Evolutionary conservation across 371 early-diverging fungal species (phyloP), one percentile per base, ranked within the genome.

Genomic region (Haplosporangium sp.): DNA sequence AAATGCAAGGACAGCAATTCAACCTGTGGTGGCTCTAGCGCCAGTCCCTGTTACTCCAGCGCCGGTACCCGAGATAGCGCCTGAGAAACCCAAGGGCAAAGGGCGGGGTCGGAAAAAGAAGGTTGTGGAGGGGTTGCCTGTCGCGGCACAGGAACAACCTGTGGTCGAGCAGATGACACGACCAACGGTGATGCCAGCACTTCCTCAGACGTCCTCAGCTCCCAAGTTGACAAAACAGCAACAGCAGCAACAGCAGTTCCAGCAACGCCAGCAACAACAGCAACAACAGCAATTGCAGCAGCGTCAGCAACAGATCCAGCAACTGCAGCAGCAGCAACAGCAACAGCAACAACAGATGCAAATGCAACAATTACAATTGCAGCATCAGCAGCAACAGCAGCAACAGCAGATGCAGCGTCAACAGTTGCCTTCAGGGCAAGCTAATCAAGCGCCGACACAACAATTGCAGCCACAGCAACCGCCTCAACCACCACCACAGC

Each of bases 91-190:
- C 2, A 73, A 73, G 40, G 73, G 62, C 40, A 67, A 73, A 37
- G 74, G 74, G n/a, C 67, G 74, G 20, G 74, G 74, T 21, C 51
- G 74, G 53, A 73, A 73, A 53, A 73, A 73, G 58, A 73, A 73
- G 68, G 68, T 67, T 2, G 64, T 23, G 5, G 74, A 73, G 7
- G 59, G 48, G n/a, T 14, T 51, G 16, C 62, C 69, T 7, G 48
- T 36, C 1, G 45, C 69, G 37, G 47, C 57, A 10, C 52, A 64
- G 6, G 73, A 54, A 7, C 42, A 59, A 18, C 59, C 72, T 13
- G 52, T 60, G 40, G 62, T 61, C 5, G 42, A 45, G 1, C 62
- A 61, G 12, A 46, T 56, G 43, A 12, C 73, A 1, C 58, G 63
- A 11, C 52, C 57, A 6, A 62, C 59, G 1, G 51, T 67, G 3